Percentiles rank a stretch among this genome's conserved stretches.
Conservation (phyloP, 768 basidiomycete species). For the Sporobolomyces roseus region DNA sequence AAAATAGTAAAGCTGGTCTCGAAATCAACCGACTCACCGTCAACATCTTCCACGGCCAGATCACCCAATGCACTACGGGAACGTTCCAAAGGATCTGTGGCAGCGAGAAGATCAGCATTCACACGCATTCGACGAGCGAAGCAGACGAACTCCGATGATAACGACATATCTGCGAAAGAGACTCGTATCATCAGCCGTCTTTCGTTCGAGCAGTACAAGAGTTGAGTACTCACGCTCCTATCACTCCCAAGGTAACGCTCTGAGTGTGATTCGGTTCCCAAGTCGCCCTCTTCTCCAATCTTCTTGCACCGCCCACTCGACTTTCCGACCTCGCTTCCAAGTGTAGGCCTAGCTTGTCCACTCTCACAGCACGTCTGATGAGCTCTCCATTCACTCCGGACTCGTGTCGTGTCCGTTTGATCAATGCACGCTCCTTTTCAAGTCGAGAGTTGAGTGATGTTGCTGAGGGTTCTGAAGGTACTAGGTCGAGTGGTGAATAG, state of each 20-base stretch:
- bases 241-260: slow-evolving; percentile 38
- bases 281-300: not conserved
- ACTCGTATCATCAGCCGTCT: not conserved
- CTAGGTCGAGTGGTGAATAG: slow-evolving; percentile 4
- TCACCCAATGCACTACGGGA: slow-evolving; percentile 14
- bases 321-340: not conserved
- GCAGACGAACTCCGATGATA: slow-evolving; percentile 10
- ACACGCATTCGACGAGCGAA: not conserved
- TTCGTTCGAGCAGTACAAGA: not conserved
- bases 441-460: not conserved
- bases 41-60: slow-evolving; percentile 30
- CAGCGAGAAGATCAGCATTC: not conserved
- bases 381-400: not conserved
- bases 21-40: not conserved
- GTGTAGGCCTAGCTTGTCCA: not conserved
- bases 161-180: slow-evolving; percentile 15
- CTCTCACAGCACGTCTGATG: not conserved
- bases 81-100: slow-evolving; percentile 32
- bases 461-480: no score
- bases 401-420: not conserved
- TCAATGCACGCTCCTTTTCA: not conserved
- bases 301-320: not conserved
- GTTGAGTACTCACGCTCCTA: slow-evolving; percentile 10
- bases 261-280: slow-evolving; percentile 30
- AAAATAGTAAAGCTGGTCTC: no score